Conservation (phyloP, 768 basidiomycete genomes). For the Trametes coccinea region DNA sequence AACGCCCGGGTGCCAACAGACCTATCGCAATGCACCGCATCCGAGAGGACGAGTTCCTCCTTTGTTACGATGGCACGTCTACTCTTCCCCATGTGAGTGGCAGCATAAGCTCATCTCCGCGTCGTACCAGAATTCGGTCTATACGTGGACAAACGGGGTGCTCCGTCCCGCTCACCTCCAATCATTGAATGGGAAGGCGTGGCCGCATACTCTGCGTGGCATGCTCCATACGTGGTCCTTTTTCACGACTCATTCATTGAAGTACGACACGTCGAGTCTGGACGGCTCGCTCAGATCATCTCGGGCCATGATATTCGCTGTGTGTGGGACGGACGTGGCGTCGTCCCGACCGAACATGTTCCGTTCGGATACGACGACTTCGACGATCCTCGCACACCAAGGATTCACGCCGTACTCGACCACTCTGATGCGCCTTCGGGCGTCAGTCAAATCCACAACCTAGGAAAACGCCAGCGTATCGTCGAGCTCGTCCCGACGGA, state of each 20-base stretch:
- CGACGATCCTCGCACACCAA: slow-evolving; percentile 16
- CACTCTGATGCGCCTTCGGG: slow-evolving; percentile 8
- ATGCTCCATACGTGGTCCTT: slow-evolving; percentile 46
- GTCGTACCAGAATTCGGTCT: slow-evolving; percentile 42
- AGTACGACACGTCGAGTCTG: slow-evolving; percentile 43
- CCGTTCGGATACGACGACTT: neutral
- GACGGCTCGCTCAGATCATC: slow-evolving; percentile 40
- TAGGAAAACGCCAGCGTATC: neutral
- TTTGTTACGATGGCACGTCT: slow-evolving; percentile 46
- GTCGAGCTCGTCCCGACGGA: slow-evolving; percentile 17
- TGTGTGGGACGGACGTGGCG: slow-evolving; percentile 46
- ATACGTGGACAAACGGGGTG: slow-evolving; percentile 51
- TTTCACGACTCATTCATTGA: slow-evolving; percentile 47
- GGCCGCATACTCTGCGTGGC: slow-evolving; percentile 48
- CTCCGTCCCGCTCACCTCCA: slow-evolving; percentile 39
- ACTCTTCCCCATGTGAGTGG: neutral
- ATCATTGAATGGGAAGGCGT: slow-evolving; percentile 53
- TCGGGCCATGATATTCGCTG: slow-evolving; percentile 41
- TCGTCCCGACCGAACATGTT: neutral
- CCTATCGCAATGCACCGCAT: slow-evolving; percentile 53
- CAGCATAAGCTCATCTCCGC: neutral
- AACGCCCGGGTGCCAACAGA: slow-evolving; percentile 40
- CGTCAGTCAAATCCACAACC: neutral
- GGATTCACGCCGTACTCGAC: slow-evolving; percentile 15
- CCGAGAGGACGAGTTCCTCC: slow-evolving; percentile 49